Base-by-base conservation (phyloP, 805 yeast genomes). In the Suhomyces sp. region DNA sequence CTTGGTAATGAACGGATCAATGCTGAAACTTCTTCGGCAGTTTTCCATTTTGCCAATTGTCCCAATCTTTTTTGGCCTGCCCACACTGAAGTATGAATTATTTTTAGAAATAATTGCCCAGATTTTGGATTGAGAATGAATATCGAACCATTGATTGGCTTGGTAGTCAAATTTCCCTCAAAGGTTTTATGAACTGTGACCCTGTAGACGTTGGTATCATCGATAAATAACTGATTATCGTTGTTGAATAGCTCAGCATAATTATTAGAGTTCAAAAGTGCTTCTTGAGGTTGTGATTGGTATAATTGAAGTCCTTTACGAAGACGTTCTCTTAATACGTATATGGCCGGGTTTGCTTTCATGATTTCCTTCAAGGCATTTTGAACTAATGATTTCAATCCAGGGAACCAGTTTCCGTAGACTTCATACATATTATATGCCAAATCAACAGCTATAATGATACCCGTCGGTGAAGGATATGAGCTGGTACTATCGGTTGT, bases 351-450 rank as follows among this genome's bases (percentile, higher is more conserved):
- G 51, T 91, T 93, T 1, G 93, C 83, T 53, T 87, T 88, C 96
- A 90, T 85, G 29, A 93, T 85, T 23, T 93, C 91, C 44, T 79
- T 74, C 95, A 93, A 81, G 10, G 97, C 95, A 51, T 82, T 87
- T 53, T 86, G 95, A 67, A 93, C 69, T 51, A 93, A 68, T 3
- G 88, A 88, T 58, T 93, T 93, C 61, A 91, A 64, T 1, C 98
- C 98, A 2, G 95, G 91, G 65, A 93, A 85, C 98, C 98, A 93
- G 51, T 87, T 88, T 20, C 99, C 99, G 60, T 88, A 93, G 0
- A 95, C 90, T 59, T 88, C 97, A 55, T 84, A 90, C 83, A 88
- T 86, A 58, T 93, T 93, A 57, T 93, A 93, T 0, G 98, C 96
- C 46, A 93, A 68, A 60, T 93, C 99, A 42, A 93, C 74, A 26